Conservation (phyloP, 2,329 filamentous ascomycete species). For the Pleoardoris graminearum region DNA sequence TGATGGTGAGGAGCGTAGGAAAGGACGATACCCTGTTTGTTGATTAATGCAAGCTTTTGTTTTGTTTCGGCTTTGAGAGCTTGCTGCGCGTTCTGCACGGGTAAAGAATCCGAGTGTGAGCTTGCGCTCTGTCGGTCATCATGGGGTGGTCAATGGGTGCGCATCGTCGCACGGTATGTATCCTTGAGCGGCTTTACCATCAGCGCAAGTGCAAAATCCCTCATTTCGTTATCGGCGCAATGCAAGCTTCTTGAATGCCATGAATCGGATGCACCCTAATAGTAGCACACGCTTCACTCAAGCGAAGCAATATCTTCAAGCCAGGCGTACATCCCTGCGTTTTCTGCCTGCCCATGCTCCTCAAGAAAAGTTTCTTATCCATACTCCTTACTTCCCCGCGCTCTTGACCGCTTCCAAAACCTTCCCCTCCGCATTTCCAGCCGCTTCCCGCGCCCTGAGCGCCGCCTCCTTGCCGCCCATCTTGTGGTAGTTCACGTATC, state of each 20-base stretch:
- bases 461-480: slow-evolving; percentile 52
- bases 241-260: neutral
- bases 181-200: too few relatives aligned
- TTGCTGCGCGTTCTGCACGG: too few relatives aligned
- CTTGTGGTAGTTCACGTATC: slow-evolving; percentile 64
- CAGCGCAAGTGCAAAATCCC: neutral
- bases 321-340: neutral
- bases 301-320: neutral
- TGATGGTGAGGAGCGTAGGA: neutral
- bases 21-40: neutral
- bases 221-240: neutral
- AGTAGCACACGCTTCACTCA: slow-evolving; percentile 3
- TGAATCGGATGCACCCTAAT: neutral
- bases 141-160: neutral
- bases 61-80: too few relatives aligned
- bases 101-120: too few relatives aligned
- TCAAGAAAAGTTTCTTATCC: neutral
- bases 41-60: too few relatives aligned
- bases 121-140: too few relatives aligned
- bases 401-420: slow-evolving; percentile 12
- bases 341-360: too few relatives aligned
- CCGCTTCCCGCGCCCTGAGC: slow-evolving; percentile 46
- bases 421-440: slow-evolving; percentile 10
- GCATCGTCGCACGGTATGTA: too few relatives aligned
- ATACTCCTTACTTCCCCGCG: slow-evolving; percentile 11